Percentiles rank a stretch among this genome's conserved stretches.
phyloP scores from a whole-genome alignment of 2,329 filamentous ascomycete genomes.

The Tolypocladium ophioglossoides region DNA sequence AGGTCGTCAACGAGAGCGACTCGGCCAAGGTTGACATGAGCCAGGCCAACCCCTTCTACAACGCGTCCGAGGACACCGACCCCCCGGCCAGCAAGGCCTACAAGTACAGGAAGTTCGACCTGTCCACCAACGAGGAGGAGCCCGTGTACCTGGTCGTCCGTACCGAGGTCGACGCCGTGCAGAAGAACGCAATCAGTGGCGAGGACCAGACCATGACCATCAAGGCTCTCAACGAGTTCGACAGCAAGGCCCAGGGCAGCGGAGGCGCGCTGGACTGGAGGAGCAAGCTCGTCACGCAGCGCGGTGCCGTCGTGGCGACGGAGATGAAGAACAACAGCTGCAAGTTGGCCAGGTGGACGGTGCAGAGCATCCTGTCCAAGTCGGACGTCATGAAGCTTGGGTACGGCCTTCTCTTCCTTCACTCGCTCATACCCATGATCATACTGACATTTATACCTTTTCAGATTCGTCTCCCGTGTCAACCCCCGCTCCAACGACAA shows the following conservation, averaged over 20 bases:
- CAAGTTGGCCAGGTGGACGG: constrained; percentile 97
- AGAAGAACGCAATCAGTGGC: constrained; percentile 88
- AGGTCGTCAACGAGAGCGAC: constrained; percentile 80
- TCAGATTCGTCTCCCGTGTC: constrained; percentile 87
- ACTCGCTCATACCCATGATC: not conserved
- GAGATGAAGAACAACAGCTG: constrained; percentile 99
- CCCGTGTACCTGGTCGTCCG: constrained; percentile 88
- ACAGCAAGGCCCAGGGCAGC: constrained; percentile 92
- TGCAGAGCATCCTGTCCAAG: constrained; percentile 91
- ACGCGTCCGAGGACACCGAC: constrained; percentile 82
- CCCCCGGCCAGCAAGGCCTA: constrained; percentile 93
- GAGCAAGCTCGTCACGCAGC: constrained; percentile 84
- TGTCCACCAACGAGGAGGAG: constrained; percentile 90
- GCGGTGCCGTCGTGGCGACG: constrained; percentile 93
- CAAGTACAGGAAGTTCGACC: constrained; percentile 95
- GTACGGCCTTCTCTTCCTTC: constrained; percentile 37
- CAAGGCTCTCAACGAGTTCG: constrained; percentile 98
- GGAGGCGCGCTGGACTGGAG: constrained; percentile 96
- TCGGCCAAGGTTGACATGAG: constrained; percentile 71
- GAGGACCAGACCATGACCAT: constrained; percentile 87
- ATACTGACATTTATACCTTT: constrained; percentile 14
- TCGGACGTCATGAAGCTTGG: constrained; percentile 99
- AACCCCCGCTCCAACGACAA: constrained; percentile 89
- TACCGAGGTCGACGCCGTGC: constrained; percentile 87
- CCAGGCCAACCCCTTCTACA: constrained; percentile 96